Percentiles rank a stretch among this genome's conserved stretches.
These are phyloP conservation scores for Hymenoscyphus repandus DNA, from an alignment of 2,329 filamentous ascomycete species.

Conservation along the genomic window DNA sequence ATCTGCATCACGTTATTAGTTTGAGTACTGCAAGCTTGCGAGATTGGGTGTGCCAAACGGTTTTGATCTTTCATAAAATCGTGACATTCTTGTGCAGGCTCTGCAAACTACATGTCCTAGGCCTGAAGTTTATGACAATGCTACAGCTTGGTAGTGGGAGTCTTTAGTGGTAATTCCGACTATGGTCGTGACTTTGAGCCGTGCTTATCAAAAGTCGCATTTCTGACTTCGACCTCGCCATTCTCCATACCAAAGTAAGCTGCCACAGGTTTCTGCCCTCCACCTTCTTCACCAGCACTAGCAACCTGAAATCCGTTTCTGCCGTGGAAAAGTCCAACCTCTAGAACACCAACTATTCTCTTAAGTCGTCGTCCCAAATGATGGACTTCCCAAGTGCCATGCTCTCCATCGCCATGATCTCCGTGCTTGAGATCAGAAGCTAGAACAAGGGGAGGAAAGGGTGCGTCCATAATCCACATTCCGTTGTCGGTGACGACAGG, in stretches of 20 bases:
- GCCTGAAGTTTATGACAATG: background rate
- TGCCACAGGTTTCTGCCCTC: constrained; percentile 85
- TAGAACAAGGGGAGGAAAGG: constrained; percentile 72
- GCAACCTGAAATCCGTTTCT: constrained; percentile 68
- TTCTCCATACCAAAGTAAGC: constrained; percentile 93
- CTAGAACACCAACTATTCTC: constrained; percentile 77
- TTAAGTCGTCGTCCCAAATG: constrained; percentile 70
- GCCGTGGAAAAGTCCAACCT: constrained; percentile 87
- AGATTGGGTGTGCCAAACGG: no score
- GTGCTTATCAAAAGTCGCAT: constrained; percentile 30
- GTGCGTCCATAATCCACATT: constrained; percentile 88
- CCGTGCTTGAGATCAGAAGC: constrained; percentile 43
- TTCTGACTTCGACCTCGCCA: constrained; percentile 56
- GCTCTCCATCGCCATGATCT: constrained; percentile 46
- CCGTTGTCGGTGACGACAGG: constrained; percentile 81
- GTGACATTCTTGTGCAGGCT: no score
- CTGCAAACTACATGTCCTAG: background rate
- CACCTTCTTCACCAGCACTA: constrained; percentile 51
- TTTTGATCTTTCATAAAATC: no score
- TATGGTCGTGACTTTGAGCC: constrained; percentile 26
- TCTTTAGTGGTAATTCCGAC: background rate
- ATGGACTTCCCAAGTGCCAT: constrained; percentile 76
- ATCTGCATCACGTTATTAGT: no score
- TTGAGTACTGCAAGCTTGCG: no score
- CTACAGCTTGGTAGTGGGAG: background rate